These are phyloP conservation scores for Geranium incanum DNA, from an alignment of 441 rosid species.

Conservation along the genomic window DNA sequence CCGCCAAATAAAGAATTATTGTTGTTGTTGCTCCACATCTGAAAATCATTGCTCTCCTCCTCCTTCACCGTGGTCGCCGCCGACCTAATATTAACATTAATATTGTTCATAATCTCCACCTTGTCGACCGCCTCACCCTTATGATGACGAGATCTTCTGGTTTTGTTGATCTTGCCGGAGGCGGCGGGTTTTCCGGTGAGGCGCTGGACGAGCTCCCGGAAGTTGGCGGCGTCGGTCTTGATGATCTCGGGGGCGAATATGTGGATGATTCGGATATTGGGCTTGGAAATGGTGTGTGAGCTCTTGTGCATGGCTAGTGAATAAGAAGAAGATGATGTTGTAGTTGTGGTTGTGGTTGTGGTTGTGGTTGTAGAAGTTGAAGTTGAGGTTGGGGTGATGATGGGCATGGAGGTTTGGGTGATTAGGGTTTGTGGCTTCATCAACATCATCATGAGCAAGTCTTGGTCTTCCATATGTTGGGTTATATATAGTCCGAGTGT, in stretches of 20 bases:
- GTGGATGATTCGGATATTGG: constrained; percentile 82
- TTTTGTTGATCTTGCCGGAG: too few species aligned
- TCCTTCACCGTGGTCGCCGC: too few species aligned
- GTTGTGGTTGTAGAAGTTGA: neutral
- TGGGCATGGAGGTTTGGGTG: neutral
- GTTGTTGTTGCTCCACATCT: too few species aligned
- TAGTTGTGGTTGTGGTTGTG: neutral
- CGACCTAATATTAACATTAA: too few species aligned
- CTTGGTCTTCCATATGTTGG: neutral
- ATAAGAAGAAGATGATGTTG: constrained; percentile 10
- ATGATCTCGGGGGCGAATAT: constrained; percentile 92
- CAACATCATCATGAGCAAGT: neutral
- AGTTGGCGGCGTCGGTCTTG: constrained; percentile 81
- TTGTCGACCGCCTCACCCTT: too few species aligned
- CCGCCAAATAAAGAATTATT: too few species aligned
- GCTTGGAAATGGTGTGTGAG: constrained; percentile 31
- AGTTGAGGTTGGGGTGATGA: neutral
- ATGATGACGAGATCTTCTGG: too few species aligned
- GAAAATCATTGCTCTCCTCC: too few species aligned
- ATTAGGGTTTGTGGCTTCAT: neutral
- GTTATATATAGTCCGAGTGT: too few species aligned
- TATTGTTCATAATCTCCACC: too few species aligned
- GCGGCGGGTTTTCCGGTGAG: constrained; percentile 64
- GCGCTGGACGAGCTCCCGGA: constrained; percentile 75
- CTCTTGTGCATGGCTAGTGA: constrained; percentile 23